Base-by-base conservation (phyloP, 805 yeast genomes). In the Zygotorulaspora danielsina region DNA sequence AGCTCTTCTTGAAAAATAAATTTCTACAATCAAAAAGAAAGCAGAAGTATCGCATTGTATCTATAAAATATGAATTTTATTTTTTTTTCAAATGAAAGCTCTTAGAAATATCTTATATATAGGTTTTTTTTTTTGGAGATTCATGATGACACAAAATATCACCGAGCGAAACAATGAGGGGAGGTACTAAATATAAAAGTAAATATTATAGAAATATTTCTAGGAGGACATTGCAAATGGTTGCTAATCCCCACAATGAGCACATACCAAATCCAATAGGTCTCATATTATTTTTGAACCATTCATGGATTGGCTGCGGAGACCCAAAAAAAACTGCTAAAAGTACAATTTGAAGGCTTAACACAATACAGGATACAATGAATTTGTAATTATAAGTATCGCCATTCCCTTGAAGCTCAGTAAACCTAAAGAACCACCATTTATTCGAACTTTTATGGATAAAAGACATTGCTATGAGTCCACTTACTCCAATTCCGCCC, bases 401-500 rank as follows among this genome's bases (percentile, higher is more conserved):
- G 5, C 38, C 30, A 2, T 39, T 32, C 5, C 33, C 44, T 16
- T 48, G 40, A 9, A 62, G 42, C 16, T 46, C 37, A 4, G 55
- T 51, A 13, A 42, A 45, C 22, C 61, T 39, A 26, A 46, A 24
- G n/a, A 55, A 38, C 59, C 60, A 54, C 55, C 56, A 53, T 6
- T 35, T 34, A 9, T 24, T 32, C 1, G 42, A 34, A 18, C 44
- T 42, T 6, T 42, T 48, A 27, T 48, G 51, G 12, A 53, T 40
- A 26, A 57, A 49, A 4, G 51, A 24, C 57, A 62, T 59, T 1
- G 67, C 66, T 2, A 79, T 48, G 19, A 86, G 46, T 0, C 90
- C 89, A 49, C 85, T 82, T 2, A 82, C 54, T 0, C 97, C 97
- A 45, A 93, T 68, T 0, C 97, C 95, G 15, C 87, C 68, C 39